Evolutionary conservation across 2,329 filamentous ascomycete genomes (phyloP), one percentile per base, ranked within the genome.

Genomic region (Alternaria postmessia): DNA sequence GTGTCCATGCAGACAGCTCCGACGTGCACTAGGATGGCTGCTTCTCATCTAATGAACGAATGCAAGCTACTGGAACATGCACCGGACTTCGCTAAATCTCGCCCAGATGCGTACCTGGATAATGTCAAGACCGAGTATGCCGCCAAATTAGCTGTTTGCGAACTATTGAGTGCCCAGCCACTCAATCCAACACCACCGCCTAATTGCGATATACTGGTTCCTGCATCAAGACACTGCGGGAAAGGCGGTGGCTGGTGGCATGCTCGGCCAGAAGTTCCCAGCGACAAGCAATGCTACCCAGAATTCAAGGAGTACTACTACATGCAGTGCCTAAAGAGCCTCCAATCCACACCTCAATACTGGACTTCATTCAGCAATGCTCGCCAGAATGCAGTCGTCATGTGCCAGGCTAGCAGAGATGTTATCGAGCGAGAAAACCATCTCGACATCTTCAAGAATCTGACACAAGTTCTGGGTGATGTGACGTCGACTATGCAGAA

Each of bases 331-430:
- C 75, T 88, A 5, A 80, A 78, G 46, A 82, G 82, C 5, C 74
- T 91, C 1, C 83, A 85, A 46, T 81, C 82, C 18, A 81, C 83
- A 24, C 81, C 84, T 1, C 86, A 87, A 44, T 85, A 82, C 72
- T 90, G 88, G 87, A 88, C 83, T 1, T 89, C 87, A 24, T 91
- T 88, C 77, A 87, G 85, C 65, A 88, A 88, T 73, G 86, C 82
- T 58, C 81, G 83, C 56, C 86, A 88, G 57, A 87, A 88, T 64
- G 87, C 87, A 2, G 79, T 87, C 43, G 76, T 87, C 18, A 86
- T 90, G 66, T 91, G 89, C 64, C 84, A 88, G 62, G 87, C 87
- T 28, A 84, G 85, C 42, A 83, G 88, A 38, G 78, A 82, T 42
- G 84, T 87, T 53, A 82, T 85, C 14, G 87, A 89, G 58, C 86